A percentile compares a stretch with the other conserved stretches of the same genome.
These are phyloP conservation scores for Phyllostachys edulis DNA, from an alignment of 176 grass and related monocot species.

Conservation along the genomic window DNA sequence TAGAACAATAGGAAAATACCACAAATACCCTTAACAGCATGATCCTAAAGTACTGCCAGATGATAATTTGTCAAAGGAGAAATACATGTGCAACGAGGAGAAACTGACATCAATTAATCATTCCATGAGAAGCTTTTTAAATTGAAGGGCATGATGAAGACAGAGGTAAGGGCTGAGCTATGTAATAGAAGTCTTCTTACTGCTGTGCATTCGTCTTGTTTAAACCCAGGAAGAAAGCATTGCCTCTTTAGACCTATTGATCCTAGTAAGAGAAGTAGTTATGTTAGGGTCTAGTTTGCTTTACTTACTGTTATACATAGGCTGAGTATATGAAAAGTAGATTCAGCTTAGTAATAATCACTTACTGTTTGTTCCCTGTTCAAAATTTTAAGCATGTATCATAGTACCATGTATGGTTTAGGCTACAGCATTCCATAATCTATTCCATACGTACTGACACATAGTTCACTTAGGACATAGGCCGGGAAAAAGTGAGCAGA, in stretches of 20 bases:
- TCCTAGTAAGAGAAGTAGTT: neutral
- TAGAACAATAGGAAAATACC: no score
- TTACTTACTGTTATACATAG: neutral
- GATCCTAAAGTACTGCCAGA: constrained; percentile 74
- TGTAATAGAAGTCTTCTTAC: neutral
- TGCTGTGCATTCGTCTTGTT: neutral
- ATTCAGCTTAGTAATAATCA: neutral
- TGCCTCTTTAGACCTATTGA: neutral
- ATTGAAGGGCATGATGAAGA: constrained; percentile 95
- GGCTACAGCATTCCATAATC: neutral
- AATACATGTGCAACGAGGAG: constrained; percentile 81
- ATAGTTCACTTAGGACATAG: constrained; percentile 31
- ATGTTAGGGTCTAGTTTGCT: constrained; percentile 3
- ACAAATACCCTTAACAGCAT: constrained; percentile 5
- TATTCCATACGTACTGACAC: constrained; percentile 10
- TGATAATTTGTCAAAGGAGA: constrained; percentile 67
- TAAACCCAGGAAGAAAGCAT: constrained; percentile 3
- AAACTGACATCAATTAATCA: constrained; percentile 89
- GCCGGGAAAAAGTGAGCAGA: constrained; percentile 83
- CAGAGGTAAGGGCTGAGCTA: constrained; percentile 59
- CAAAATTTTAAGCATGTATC: neutral
- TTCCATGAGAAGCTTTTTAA: constrained; percentile 96
- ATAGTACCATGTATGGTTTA: neutral
- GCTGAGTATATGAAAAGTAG: neutral
- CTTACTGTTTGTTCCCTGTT: neutral